Base-by-base conservation (phyloP, 306 rosid species). In the Datisca glomerata region DNA sequence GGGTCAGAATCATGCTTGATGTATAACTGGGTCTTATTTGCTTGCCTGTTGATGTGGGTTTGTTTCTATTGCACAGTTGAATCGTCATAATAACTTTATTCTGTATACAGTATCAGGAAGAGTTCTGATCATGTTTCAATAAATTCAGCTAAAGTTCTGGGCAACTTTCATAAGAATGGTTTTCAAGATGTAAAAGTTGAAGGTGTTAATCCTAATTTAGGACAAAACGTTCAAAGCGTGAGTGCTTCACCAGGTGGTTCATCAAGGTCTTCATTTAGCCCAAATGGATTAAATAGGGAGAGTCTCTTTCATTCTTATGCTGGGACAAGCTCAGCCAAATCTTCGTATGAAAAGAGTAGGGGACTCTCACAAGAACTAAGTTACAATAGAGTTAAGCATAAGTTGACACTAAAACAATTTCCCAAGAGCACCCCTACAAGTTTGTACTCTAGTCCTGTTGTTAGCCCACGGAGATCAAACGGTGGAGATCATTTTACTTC, bases 401-500 rank as follows among this genome's bases (percentile, higher is more conserved):
- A 71, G 63, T 57, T 15, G 21, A 75, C 66, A 16, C 40, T 29
- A 56, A 71, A 51, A 18, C 51, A 29, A 51, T 32, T 67, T 33
- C 61, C 76, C 41, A 77, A 52, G 81, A 89, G 98, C 62, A 93
- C 95, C 11, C 98, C 95, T 6, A 65, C 78, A 5, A 86, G 91
- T 56, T 69, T 55, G 38, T 56, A 59, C 15, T 66, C 91, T 3
- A 82, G 93, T 50, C 96, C 97, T 34, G 81, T 70, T 15, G 66
- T 57, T 18, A 84, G 96, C 61, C 98, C 97, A 1, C 80, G 93
- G 21, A 61, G 73, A 64, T 60, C 72, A 37, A 57, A 69, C 54
- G 50, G 44, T 13, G 64, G 45, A 24, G 79, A 83, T 45, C 33
- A 35, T 8, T 56, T 55, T 49, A 60, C 63, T 35, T 65, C 61